Evolutionary conservation across 2,329 filamentous ascomycete genomes (phyloP).

Genomic region (Colletotrichum sp.): DNA sequence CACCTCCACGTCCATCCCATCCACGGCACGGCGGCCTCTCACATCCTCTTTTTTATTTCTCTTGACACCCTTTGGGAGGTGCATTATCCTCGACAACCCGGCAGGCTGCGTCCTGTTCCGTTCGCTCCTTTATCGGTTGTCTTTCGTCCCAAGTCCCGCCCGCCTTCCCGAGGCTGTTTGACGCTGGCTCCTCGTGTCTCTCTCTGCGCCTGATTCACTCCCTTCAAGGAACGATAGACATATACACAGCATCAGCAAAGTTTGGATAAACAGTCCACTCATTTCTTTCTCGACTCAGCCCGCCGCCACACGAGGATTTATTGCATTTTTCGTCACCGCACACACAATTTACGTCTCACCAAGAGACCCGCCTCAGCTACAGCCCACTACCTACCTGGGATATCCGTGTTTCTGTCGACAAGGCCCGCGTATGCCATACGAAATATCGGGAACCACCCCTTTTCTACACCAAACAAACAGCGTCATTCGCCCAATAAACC

Average conservation of each 20-base stretch:
- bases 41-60: not conserved
- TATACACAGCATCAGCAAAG: not conserved
- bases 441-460: slow-evolving; percentile 4
- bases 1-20: not conserved
- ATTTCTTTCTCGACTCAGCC: slow-evolving; percentile 11
- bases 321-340: not conserved
- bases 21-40: slow-evolving; percentile 7
- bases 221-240: not conserved
- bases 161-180: slow-evolving; percentile 8
- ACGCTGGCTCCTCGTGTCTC: not conserved
- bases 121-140: slow-evolving; percentile 1
- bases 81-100: not conserved
- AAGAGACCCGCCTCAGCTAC: not conserved
- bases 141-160: not conserved
- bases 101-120: slow-evolving; percentile 8
- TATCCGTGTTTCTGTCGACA: slow-evolving; percentile 12
- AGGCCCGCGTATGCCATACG: not conserved
- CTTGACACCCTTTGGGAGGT: not conserved
- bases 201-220: not conserved
- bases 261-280: not conserved
- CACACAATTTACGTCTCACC: not conserved
- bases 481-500: not conserved
- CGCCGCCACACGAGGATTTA: not conserved
- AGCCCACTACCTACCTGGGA: slow-evolving; percentile 1
- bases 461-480: not conserved